These are phyloP conservation scores for Camellia sinensis DNA, from an alignment of 148 eudicot genomes.

Conservation along the genomic window DNA sequence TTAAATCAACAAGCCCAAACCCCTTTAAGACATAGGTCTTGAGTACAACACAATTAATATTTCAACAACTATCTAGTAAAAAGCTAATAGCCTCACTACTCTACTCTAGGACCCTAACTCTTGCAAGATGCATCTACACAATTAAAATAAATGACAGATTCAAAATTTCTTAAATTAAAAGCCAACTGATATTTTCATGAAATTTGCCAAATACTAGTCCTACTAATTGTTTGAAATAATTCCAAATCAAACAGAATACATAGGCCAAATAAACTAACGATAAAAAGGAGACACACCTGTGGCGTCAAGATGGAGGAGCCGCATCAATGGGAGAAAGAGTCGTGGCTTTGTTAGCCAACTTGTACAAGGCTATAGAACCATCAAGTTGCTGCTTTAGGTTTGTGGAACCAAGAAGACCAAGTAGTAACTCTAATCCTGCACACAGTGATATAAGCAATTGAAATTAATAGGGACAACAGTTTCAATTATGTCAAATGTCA, in stretches of 20 bases:
- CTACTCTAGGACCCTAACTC: background rate
- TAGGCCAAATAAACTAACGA: background rate
- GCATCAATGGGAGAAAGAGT: constrained; percentile 67
- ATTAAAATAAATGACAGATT: too few relatives aligned
- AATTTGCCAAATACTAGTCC: too few relatives aligned
- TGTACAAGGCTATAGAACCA: constrained; percentile 72
- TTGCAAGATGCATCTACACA: too few relatives aligned
- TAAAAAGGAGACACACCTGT: constrained; percentile 43
- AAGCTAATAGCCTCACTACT: background rate
- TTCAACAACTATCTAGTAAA: background rate
- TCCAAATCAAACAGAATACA: background rate
- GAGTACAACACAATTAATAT: background rate
- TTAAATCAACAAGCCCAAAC: background rate
- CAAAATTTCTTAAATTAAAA: too few relatives aligned
- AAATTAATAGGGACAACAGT: too few relatives aligned
- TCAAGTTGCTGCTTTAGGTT: constrained; percentile 65
- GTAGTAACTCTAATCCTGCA: constrained; percentile 68
- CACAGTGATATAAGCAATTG: background rate
- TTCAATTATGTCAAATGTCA: background rate
- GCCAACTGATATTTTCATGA: background rate
- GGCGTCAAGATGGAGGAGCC: constrained; percentile 81
- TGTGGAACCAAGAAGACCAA: constrained; percentile 69
- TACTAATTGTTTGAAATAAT: background rate
- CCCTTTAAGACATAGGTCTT: background rate
- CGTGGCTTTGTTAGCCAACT: constrained; percentile 66